phyloP scores from a whole-genome alignment of 2,329 filamentous ascomycete genomes.

The Chrysosporium queenslandicum region DNA sequence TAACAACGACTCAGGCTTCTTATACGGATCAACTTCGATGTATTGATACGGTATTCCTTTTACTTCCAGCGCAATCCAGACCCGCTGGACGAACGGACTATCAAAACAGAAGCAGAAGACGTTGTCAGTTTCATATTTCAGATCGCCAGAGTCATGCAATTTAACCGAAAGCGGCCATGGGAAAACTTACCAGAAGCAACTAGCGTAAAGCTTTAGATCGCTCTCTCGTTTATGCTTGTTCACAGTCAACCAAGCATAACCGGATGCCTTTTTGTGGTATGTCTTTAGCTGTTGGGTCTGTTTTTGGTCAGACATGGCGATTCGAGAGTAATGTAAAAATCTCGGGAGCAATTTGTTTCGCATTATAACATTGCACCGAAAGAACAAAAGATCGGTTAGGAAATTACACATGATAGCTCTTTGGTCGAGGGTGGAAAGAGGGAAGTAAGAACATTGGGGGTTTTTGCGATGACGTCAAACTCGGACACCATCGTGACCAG shows the following conservation, averaged over 20 bases:
- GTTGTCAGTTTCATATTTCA: conserved; percentile 11
- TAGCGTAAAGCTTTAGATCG: conserved; percentile 67
- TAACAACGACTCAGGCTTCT: conserved; percentile 58
- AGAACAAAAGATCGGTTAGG: conserved; percentile 1
- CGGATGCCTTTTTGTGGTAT: conserved; percentile 62
- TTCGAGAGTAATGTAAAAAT: conserved; percentile 21
- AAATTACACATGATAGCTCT: neutral
- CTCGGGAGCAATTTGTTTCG: neutral
- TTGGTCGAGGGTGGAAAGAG: neutral
- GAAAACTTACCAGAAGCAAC: conserved; percentile 63
- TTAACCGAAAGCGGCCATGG: too few relatives aligned
- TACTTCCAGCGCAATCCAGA: conserved; percentile 79
- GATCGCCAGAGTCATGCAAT: neutral
- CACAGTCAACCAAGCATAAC: conserved; percentile 57
- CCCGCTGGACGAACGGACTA: conserved; percentile 74
- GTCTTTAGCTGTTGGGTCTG: conserved; percentile 49
- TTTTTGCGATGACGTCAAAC: conserved; percentile 9
- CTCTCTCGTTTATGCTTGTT: conserved; percentile 60
- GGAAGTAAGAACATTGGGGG: neutral
- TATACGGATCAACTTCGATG: conserved; percentile 72
- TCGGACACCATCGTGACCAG: neutral
- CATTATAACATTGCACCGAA: conserved; percentile 10
- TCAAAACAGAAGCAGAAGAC: conserved; percentile 11
- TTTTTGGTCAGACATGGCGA: conserved; percentile 39
- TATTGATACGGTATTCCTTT: conserved; percentile 76